Evolutionary conservation across 2,329 filamentous ascomycete genomes (phyloP).

Genomic region (Annulohypoxylon truncatum): DNA sequence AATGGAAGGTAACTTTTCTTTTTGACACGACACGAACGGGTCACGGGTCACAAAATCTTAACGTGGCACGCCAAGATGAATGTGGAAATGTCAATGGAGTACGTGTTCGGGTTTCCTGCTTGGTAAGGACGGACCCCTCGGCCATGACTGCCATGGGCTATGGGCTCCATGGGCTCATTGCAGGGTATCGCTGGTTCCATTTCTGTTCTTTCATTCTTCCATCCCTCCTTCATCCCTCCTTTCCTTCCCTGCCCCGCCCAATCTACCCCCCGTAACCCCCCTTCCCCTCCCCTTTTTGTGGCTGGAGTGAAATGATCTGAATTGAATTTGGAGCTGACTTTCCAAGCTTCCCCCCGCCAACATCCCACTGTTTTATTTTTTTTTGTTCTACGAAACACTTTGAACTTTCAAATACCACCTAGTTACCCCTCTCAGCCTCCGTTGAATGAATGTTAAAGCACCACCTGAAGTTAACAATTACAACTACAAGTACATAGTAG

Average conservation of each 20-base stretch:
- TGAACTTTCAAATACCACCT: conserved; percentile 25
- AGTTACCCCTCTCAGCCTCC: conserved; percentile 22
- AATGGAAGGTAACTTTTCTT: conserved; percentile 10
- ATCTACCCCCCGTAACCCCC: neutral
- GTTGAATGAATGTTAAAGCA: neutral
- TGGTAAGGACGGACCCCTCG: conserved; percentile 31
- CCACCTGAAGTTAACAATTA: neutral
- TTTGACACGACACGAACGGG: conserved; percentile 38
- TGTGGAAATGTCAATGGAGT: conserved; percentile 36
- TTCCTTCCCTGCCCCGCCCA: conserved; percentile 27
- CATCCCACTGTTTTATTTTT: conserved; percentile 30
- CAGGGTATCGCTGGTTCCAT: conserved; percentile 21
- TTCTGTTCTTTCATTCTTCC: conserved; percentile 33
- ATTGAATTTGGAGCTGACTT: conserved; percentile 30
- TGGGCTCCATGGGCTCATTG: neutral
- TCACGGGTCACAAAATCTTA: conserved; percentile 38
- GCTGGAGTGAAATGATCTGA: conserved; percentile 26
- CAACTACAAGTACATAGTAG: neutral
- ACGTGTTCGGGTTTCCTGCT: conserved; percentile 36
- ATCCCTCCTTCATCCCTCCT: conserved; percentile 11
- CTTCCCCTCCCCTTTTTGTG: conserved; percentile 34
- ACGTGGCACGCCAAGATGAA: conserved; percentile 40
- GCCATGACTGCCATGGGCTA: conserved; percentile 10
- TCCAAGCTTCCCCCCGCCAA: conserved; percentile 25
- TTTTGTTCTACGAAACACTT: conserved; percentile 23